Evolutionary conservation across 169 alveolate species (phyloP).

Genomic region (Eimeria tenella): DNA sequence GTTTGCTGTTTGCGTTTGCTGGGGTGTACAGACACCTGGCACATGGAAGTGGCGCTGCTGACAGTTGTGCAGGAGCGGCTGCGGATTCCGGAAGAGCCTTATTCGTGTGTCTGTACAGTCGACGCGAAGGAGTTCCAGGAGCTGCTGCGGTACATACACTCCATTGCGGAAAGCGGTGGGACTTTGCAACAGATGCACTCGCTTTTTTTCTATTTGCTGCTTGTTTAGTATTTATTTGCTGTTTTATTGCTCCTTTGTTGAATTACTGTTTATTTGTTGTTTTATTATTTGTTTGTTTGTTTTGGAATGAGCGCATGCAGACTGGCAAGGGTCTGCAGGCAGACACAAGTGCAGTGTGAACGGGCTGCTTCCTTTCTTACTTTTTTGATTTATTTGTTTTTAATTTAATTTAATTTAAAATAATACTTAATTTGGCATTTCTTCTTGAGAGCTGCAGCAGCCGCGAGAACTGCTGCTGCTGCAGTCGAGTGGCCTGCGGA

Average conservation of each 20-base stretch:
- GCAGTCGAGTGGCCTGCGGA: slow-evolving; percentile 59
- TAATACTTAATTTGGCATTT: not conserved
- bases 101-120: slow-evolving; percentile 35
- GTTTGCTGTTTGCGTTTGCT: too few relatives aligned
- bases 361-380: too few relatives aligned
- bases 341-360: too few relatives aligned
- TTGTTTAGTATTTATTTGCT: not conserved
- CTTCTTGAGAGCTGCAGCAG: not conserved
- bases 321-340: too few relatives aligned
- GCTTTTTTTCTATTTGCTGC: not conserved
- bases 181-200: not conserved
- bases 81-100: slow-evolving; percentile 44
- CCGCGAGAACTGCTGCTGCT: not conserved
- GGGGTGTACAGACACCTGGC: slow-evolving; percentile 55
- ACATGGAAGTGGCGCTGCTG: slow-evolving; percentile 60
- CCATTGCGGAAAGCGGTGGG: slow-evolving; percentile 47
- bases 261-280: not conserved
- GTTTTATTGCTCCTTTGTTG: not conserved
- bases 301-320: too few relatives aligned
- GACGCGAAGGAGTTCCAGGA: slow-evolving; percentile 68
- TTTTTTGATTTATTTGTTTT: too few relatives aligned
- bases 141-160: slow-evolving; percentile 50
- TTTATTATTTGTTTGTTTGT: not conserved
- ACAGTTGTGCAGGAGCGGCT: slow-evolving; percentile 42
- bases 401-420: too few relatives aligned